Evolutionary conservation across 305 asterid species (phyloP).

Genomic region (Withania somnifera): DNA sequence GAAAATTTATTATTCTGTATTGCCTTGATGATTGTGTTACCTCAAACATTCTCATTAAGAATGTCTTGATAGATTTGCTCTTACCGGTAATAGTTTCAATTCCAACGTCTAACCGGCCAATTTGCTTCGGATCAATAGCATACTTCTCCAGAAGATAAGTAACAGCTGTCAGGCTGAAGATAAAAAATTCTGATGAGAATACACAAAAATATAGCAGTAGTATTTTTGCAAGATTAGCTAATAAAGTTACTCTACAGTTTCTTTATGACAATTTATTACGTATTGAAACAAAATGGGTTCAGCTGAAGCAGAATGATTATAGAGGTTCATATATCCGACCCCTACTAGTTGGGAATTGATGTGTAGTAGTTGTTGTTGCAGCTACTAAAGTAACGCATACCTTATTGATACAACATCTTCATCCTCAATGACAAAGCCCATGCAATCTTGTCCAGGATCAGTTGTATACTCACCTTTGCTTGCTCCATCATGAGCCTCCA

Average conservation of each 20-base stretch:
- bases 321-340: background rate
- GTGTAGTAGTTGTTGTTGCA: background rate
- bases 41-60: slow-evolving; percentile 92
- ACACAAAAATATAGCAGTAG: background rate
- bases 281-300: background rate
- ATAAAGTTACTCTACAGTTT: background rate
- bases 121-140: slow-evolving; percentile 63
- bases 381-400: slow-evolving; percentile 17
- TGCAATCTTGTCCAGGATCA: slow-evolving; percentile 94
- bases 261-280: background rate
- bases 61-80: slow-evolving; percentile 93
- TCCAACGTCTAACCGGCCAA: slow-evolving; percentile 95
- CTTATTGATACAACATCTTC: slow-evolving; percentile 95
- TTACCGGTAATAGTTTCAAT: slow-evolving; percentile 87
- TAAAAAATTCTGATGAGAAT: slow-evolving; percentile 12
- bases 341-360: background rate
- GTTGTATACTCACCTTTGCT: slow-evolving; percentile 91
- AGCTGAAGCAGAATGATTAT: background rate
- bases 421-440: slow-evolving; percentile 78
- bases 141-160: slow-evolving; percentile 74
- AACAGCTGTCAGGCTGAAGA: slow-evolving; percentile 81
- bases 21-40: slow-evolving; percentile 14
- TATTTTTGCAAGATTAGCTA: background rate
- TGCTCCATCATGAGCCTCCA: slow-evolving; percentile 89
- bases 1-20: background rate